Base-by-base conservation (phyloP, 140 eudicot species). In the Anethum foeniculum region DNA sequence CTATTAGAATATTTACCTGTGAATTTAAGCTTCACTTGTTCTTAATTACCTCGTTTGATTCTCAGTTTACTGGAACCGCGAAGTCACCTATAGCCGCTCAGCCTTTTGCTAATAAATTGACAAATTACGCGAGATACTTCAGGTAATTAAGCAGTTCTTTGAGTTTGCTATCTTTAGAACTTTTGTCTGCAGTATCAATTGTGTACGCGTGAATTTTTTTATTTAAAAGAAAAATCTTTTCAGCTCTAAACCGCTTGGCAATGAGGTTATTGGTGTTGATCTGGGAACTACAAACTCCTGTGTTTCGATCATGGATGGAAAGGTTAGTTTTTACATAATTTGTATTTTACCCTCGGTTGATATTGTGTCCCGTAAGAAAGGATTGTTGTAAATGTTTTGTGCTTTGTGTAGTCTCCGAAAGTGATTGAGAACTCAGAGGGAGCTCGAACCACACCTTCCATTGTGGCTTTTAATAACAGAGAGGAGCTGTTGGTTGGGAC, bases 371-470 rank as follows among this genome's bases (percentile, higher is more conserved):
- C 62, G 19, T 21, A 5, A 54, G 16, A 5, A 52, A 54, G 0
- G 0, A 19, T 54, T 54, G 62, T 54, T 54, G 62, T 1, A 54
- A 54, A 19, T 54, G 71, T 60, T 25, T n/a, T 60, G 14, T 39
- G 54, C 27, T 47, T 43, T 48, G 10, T 75, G 79, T 75, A 75
- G 79, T 25, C 79, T 15, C 62, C 79, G 0, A 75, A 75, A 75
- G 79, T 75, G 41, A 75, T 75, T 47, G 79, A 75, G 44, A 75
- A 75, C 64, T 75, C 79, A 1, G 79, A 75, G 19, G 79, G 79
- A 75, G 79, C 79, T n/a, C 64, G 79, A 27, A 75, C 79, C 11
- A 75, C 79, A 48, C 79, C 79, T n/a, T 75, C 79, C 52, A 25
- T 75, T 25, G 79, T 75, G 44, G 79, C 79, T 47, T 75, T 75